Evolutionary conservation across 2,329 filamentous ascomycete species (phyloP).

Genomic region (Trichoderma hamatum): DNA sequence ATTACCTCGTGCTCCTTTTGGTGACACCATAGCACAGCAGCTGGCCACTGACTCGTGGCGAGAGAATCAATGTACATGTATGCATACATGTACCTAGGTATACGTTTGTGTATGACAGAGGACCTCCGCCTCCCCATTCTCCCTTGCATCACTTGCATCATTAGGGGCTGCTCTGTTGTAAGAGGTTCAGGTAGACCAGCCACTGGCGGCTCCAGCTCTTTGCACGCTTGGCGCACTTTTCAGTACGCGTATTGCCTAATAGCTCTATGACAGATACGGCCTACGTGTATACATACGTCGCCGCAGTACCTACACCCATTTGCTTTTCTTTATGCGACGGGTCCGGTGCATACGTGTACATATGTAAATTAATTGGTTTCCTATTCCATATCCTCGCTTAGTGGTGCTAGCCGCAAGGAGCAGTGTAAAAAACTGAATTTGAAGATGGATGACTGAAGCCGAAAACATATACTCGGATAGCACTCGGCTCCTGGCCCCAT

Average conservation of each 20-base stretch:
- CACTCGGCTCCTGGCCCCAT: background rate
- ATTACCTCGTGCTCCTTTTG: background rate
- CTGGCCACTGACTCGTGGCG: background rate
- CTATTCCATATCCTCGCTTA: background rate
- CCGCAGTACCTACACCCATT: too few species aligned
- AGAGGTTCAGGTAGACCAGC: background rate
- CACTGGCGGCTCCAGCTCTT: slow-evolving; percentile 4
- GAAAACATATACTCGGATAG: too few species aligned
- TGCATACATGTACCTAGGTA: too few species aligned
- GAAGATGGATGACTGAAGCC: too few species aligned
- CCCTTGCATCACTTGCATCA: background rate
- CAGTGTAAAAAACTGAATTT: too few species aligned
- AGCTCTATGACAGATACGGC: background rate
- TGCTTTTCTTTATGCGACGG: background rate
- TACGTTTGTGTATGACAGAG: background rate
- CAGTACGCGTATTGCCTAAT: background rate
- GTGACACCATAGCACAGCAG: background rate
- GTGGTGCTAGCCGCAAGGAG: background rate
- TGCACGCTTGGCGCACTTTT: background rate
- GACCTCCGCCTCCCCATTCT: background rate
- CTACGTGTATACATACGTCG: background rate
- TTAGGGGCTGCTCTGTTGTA: background rate
- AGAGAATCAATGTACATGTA: too few species aligned
- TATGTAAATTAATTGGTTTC: background rate
- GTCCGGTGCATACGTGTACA: background rate